Evolutionary conservation across 108 stramenopile species (phyloP).

Genomic region (Skeletonema costatum): DNA sequence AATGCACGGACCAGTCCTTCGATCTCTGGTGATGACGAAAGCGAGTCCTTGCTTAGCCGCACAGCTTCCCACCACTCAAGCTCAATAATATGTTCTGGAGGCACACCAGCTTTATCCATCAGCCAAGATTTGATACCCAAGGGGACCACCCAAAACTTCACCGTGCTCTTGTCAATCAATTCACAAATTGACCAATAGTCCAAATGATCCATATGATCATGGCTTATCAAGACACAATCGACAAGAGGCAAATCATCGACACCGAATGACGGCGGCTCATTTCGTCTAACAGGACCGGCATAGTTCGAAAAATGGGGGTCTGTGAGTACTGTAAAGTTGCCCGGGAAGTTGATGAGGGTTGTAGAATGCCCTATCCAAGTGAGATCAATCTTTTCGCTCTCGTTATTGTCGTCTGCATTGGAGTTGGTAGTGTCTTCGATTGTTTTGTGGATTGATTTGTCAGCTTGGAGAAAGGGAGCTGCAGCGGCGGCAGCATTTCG

Average conservation of each 20-base stretch:
- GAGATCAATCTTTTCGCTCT: conserved; percentile 40
- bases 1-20: conserved; percentile 44
- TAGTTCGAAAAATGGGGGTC: conserved; percentile 79
- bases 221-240: conserved; percentile 83
- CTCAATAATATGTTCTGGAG: conserved; percentile 66
- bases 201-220: conserved; percentile 91
- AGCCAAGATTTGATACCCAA: conserved; percentile 79
- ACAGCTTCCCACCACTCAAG: conserved; percentile 91
- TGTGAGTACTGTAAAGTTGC: conserved; percentile 68
- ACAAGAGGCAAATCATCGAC: conserved; percentile 57
- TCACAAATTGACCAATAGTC: conserved; percentile 60
- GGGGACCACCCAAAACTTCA: conserved; percentile 76
- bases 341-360: conserved; percentile 58
- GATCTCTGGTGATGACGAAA: conserved; percentile 8
- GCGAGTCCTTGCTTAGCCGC: conserved; percentile 19
- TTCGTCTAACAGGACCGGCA: conserved; percentile 62
- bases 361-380: conserved; percentile 90
- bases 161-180: conserved; percentile 49
- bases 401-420: neutral
- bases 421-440: neutral
- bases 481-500: neutral
- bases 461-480: neutral
- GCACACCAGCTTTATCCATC: conserved; percentile 56
- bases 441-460: neutral
- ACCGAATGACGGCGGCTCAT: conserved; percentile 57